Evolutionary conservation across 371 early-diverging fungal genomes (phyloP), one percentile per base, ranked within the genome.

Genomic region (Zopfochytrium polystomum): DNA sequence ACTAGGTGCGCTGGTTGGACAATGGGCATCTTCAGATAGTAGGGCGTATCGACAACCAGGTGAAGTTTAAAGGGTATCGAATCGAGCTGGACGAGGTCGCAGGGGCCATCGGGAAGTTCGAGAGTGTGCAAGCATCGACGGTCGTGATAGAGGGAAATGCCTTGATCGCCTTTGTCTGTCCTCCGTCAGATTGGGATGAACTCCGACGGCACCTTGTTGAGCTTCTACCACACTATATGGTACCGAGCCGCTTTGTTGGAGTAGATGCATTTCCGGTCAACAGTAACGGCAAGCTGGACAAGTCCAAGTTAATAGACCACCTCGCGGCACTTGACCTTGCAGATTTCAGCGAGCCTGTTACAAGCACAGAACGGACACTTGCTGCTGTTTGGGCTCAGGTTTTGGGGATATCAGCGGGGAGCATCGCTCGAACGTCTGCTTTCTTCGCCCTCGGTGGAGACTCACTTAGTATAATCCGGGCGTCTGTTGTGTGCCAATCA

Each of bases 61-160:
- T 78, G 46, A 79, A 81, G 66, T 49, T 81, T 30, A 63, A 66
- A 30, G 81, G 81, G 1, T 71, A 59, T 56, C 73, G 81, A 23
- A 68, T 80, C 53, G 81, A 80, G 56, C 35, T 65, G 15, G 76
- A 67, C 18, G 81, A 80, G 65, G 66, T 78, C 25, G 44, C 32
- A 38, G 31, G 45, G 5, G 61, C 49, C 6, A 27, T 68, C n/a
- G n/a, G n/a, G n/a, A n/a, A n/a, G n/a, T n/a, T n/a, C n/a, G n/a
- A n/a, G n/a, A n/a, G n/a, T n/a, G n/a, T n/a, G n/a, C n/a, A n/a
- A n/a, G n/a, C n/a, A n/a, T n/a, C n/a, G n/a, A 42, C 42, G 11
- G 11, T n/a, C n/a, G 13, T 42, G 42, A n/a, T 42, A n/a, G n/a
- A 13, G 13, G 42, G n/a, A 11, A 42, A 42, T 11, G n/a, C 11